Conservation (phyloP, 352 stramenopile genomes). For the Thraustochytrium striatum region DNA sequence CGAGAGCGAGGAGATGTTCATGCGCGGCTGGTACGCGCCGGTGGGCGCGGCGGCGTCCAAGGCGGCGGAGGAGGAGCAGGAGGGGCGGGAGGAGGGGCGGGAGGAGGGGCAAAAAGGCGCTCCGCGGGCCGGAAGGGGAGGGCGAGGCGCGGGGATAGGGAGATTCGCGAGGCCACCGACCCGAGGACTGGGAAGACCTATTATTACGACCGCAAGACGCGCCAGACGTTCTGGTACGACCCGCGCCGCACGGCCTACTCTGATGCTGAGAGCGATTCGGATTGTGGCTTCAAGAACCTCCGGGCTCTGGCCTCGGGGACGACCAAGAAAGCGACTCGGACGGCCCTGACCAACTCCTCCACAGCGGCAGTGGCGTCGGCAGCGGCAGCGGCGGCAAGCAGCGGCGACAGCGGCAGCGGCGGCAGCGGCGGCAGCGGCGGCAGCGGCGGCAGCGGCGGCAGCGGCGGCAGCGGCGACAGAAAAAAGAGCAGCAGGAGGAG, state of each 20-base stretch:
- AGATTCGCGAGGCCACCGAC: constrained; percentile 42
- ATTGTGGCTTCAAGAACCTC: neutral
- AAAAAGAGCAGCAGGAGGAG: too few species aligned
- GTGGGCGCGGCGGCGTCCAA: neutral
- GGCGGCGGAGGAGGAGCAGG: neutral
- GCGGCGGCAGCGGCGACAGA: too few species aligned
- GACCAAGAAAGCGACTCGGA: too few species aligned
- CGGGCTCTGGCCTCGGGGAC: neutral
- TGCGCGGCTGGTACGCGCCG: neutral
- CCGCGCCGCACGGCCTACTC: neutral
- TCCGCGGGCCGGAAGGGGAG: neutral
- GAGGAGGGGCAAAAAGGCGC: too few species aligned
- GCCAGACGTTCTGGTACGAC: constrained; percentile 32
- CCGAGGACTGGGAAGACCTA: constrained; percentile 28
- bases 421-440: too few species aligned
- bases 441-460: too few species aligned
- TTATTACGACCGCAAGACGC: constrained; percentile 39
- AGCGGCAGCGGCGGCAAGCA: neutral
- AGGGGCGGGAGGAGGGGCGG: neutral
- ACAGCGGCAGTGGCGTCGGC: neutral
- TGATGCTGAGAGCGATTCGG: neutral
- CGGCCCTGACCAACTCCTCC: neutral
- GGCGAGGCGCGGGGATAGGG: neutral
- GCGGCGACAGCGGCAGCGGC: neutral
- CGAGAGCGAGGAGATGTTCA: neutral